Conservation (phyloP, 2,329 filamentous ascomycete genomes). For the Coniella vitis region DNA sequence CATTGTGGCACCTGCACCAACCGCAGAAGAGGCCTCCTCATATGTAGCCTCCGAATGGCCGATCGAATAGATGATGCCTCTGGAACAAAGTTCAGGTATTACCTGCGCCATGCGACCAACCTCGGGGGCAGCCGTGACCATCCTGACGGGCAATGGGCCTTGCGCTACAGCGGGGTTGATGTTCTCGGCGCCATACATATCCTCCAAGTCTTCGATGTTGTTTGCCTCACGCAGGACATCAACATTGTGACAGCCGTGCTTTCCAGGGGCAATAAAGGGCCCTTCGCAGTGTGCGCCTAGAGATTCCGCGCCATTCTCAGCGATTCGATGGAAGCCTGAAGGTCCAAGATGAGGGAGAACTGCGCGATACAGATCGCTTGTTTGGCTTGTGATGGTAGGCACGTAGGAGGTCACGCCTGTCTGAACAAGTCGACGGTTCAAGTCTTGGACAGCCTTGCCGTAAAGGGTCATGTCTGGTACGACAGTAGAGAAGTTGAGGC, state of each 20-base stretch:
- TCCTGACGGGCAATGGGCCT: conserved; percentile 51
- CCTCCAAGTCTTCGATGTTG: conserved; percentile 57
- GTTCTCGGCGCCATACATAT: conserved; percentile 68
- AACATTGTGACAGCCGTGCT: conserved; percentile 79
- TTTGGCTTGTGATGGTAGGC: conserved; percentile 76
- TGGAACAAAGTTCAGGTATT: conserved; percentile 58
- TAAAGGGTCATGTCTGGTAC: conserved; percentile 61
- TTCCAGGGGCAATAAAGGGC: conserved; percentile 74
- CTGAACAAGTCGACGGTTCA: conserved; percentile 62
- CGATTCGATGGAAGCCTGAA: conserved; percentile 51
- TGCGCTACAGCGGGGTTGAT: conserved; percentile 37
- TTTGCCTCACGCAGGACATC: conserved; percentile 61
- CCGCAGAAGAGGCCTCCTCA: conserved; percentile 66
- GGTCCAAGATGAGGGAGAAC: conserved; percentile 72
- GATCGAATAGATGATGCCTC: conserved; percentile 69
- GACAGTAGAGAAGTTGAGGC: conserved; percentile 81
- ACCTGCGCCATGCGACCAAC: conserved; percentile 60
- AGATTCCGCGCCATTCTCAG: conserved; percentile 72
- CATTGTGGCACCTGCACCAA: conserved; percentile 74
- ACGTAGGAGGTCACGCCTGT: conserved; percentile 81
- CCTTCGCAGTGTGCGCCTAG: conserved; percentile 89
- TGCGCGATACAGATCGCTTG: conserved; percentile 73
- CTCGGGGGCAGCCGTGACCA: conserved; percentile 85
- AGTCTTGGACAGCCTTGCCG: conserved; percentile 58
- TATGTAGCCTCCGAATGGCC: conserved; percentile 86